Base-by-base conservation (phyloP, 495 filamentous ascomycete genomes). In the Oleoguttula mirabilis region DNA sequence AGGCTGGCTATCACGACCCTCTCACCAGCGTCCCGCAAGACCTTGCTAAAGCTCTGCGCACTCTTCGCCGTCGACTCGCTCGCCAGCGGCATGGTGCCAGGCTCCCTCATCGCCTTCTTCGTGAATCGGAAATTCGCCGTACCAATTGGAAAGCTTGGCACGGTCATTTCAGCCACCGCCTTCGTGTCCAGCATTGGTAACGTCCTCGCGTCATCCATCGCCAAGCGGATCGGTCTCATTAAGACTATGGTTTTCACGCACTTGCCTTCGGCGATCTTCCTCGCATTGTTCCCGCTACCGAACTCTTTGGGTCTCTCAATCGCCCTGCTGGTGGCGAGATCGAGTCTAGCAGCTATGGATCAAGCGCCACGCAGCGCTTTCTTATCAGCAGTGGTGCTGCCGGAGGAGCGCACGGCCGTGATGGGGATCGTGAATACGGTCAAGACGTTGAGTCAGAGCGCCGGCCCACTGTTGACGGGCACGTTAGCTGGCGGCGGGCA, bases 201-300 rank as follows among this genome's bases (percentile, higher is more conserved):
- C 56, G 65, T 88, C 3, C 68, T 86, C 24, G 76, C 82, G 3
- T 76, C 82, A 0, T 79, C 83, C 0, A 72, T 93, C 44, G 71
- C 84, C 4, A 79, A 79, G 45, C 70, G 79, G 28, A 76, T 92
- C 33, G 86, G 86, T 0, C 71, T 84, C 25, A 70, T 93, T 48
- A 78, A 77, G 56, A 84, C 84, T 10, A 93, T 93, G 83, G 82
- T 88, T 22, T 84, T 84, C 51, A 86, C 82, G 2, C 83, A 90
- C 52, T 69, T 83, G 4, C 84, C 84, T 0, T 84, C 79, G 2
- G 70, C 82, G 8, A 64, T 87, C 39, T 79, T 79, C 47, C 72
- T 90, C 2, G 63, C 76, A 6, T 55, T 87, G 21, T 76, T 90
- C 39, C 74, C 79, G 0, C 50, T 81, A 14, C 76, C 79, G 1